Base-by-base conservation (phyloP, 2,329 filamentous ascomycete species). In the Diaporthe longicolla region DNA sequence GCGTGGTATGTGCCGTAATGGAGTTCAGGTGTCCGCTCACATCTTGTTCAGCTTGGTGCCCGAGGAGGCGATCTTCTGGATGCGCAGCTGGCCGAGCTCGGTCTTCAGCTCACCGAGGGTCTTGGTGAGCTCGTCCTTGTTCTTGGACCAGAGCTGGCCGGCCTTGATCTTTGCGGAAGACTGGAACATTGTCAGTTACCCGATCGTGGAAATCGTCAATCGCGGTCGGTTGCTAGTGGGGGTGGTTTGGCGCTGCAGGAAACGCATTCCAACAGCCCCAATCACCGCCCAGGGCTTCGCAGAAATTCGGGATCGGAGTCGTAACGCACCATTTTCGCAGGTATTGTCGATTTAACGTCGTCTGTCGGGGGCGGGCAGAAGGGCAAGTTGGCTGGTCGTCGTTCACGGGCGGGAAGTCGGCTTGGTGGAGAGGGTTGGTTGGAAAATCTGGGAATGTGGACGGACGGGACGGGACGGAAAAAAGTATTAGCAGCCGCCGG, bases 31-130 rank as follows among this genome's bases (percentile, higher is more conserved):
- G 73, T 80, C 73, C 77, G 81, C 93, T 88, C 92, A 98, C 95
- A 98, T 98, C 91, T 94, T 97, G 89, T 92, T 97, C 85, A 98
- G 92, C 92, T 99, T 99, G 85, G 94, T 94, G 84, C 94, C 93
- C 81, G 95, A 95, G 82, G 96, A 97, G 84, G 95, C 91, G 85
- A 99, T 95, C 93, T 99, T 98, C 90, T 98, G 96, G 85, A 97
- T 97, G 86, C 97, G 94, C 84, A 99, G 92, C 89, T 96, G 93
- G 84, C 95, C 94, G 81, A 99, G 93, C 91, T 99, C 97, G 79
- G 93, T 92, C 94, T 98, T 98, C 85, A 98, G 90, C 88, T 98
- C 95, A 82, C 92, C 92, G 84, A 98, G 93, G 88, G 97, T 95
- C 92, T 97, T 97, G 85, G 92, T 91, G 87, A 99, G 91, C 83